These are phyloP conservation scores for Penicillium paradoxum DNA, from an alignment of 495 filamentous ascomycete species.

Conservation along the genomic window DNA sequence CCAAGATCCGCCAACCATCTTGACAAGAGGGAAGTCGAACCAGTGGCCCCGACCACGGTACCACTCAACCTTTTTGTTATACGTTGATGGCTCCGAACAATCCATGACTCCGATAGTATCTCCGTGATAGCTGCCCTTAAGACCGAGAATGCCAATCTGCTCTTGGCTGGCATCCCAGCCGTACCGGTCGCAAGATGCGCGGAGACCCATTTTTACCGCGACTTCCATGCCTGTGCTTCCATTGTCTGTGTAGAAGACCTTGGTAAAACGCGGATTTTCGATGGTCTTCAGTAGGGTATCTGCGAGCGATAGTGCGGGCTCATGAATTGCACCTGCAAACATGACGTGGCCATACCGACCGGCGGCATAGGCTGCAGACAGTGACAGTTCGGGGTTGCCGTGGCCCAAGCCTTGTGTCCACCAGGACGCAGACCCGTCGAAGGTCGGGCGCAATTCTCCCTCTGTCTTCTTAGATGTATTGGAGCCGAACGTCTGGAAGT, in stretches of 20 bases:
- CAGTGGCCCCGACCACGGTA: constrained; percentile 68
- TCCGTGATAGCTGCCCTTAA: constrained; percentile 74
- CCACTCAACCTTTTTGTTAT: constrained; percentile 74
- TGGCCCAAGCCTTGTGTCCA: constrained; percentile 84
- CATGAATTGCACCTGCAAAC: constrained; percentile 69
- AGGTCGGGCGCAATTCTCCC: constrained; percentile 50
- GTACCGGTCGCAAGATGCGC: constrained; percentile 58
- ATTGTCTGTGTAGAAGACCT: constrained; percentile 75
- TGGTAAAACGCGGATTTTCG: constrained; percentile 54
- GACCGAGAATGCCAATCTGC: constrained; percentile 59
- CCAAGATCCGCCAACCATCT: constrained; percentile 60
- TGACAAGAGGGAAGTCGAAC: constrained; percentile 68
- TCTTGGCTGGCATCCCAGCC: constrained; percentile 52
- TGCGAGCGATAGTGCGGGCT: constrained; percentile 63
- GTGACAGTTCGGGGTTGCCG: constrained; percentile 58
- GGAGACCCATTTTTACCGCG: constrained; percentile 72
- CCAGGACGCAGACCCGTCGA: constrained; percentile 79
- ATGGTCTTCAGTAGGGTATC: constrained; percentile 51
- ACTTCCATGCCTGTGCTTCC: constrained; percentile 77
- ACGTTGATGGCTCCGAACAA: constrained; percentile 64
- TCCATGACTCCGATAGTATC: constrained; percentile 83
- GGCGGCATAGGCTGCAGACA: constrained; percentile 70
- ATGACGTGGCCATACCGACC: constrained; percentile 84
- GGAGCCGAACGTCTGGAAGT: constrained; percentile 56
- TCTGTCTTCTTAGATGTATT: constrained; percentile 2